Conservation (phyloP, 352 stramenopile genomes). For the Globisporangium cederbergense region DNA sequence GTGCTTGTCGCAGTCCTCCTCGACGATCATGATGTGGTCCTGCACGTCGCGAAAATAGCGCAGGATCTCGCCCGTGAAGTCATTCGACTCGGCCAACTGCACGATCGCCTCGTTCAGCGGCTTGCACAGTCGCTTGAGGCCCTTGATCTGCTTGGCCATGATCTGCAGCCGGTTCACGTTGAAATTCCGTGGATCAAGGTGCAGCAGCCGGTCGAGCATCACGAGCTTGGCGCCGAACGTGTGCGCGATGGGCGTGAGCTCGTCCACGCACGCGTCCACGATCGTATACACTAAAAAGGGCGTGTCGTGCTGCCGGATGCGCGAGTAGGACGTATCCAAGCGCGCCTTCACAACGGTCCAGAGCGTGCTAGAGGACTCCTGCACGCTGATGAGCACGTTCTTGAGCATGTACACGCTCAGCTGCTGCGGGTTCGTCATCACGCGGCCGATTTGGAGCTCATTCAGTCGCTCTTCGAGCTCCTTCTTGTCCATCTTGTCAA, state of each 20-base stretch:
- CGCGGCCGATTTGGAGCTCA: slow-evolving; percentile 45
- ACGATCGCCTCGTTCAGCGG: slow-evolving; percentile 69
- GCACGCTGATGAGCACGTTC: slow-evolving; percentile 71
- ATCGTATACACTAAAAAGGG: slow-evolving; percentile 78
- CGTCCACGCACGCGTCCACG: slow-evolving; percentile 79
- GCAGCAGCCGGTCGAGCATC: slow-evolving; percentile 64
- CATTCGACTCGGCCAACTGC: slow-evolving; percentile 62
- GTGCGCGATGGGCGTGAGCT: slow-evolving; percentile 73
- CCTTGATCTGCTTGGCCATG: slow-evolving; percentile 70
- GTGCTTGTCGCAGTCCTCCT: slow-evolving; percentile 79
- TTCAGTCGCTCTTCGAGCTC: slow-evolving; percentile 58
- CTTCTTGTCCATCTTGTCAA: slow-evolving; percentile 63
- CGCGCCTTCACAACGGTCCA: slow-evolving; percentile 62
- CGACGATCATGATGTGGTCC: slow-evolving; percentile 77
- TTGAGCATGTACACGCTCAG: slow-evolving; percentile 74
- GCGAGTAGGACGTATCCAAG: slow-evolving; percentile 77
- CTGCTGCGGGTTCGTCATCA: slow-evolving; percentile 78
- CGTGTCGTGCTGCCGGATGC: slow-evolving; percentile 72
- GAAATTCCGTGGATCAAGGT: slow-evolving; percentile 54
- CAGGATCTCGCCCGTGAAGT: slow-evolving; percentile 68
- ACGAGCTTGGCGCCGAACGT: slow-evolving; percentile 69
- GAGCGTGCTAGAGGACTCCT: slow-evolving; percentile 43
- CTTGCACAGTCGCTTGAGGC: slow-evolving; percentile 69
- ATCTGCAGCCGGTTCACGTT: slow-evolving; percentile 52
- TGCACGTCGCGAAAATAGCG: slow-evolving; percentile 85